phyloP scores from a whole-genome alignment of 75 land plant genomes.

The Gnetum montanum region DNA sequence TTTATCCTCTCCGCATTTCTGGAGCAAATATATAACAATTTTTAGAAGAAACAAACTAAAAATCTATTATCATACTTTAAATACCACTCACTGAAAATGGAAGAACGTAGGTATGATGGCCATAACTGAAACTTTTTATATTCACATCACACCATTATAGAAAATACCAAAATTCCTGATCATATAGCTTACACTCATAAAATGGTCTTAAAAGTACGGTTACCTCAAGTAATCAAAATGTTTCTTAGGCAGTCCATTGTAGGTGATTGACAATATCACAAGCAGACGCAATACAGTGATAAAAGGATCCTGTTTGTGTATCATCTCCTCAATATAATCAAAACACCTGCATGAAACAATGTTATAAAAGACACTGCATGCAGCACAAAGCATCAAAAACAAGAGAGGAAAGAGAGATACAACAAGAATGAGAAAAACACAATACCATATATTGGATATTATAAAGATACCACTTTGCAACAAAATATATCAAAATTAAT shows the following conservation, averaged over 20 bases:
- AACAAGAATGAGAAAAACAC: neutral
- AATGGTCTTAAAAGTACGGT: too few species aligned
- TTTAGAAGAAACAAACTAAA: too few species aligned
- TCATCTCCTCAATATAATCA: slow-evolving; percentile 92
- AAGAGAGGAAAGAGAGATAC: neutral
- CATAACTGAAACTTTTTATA: too few species aligned
- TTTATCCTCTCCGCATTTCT: too few species aligned
- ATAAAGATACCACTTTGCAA: neutral
- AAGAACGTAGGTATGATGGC: too few species aligned
- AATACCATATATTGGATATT: neutral
- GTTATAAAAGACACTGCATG: too few species aligned
- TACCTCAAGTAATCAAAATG: slow-evolving; percentile 93
- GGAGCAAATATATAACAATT: too few species aligned
- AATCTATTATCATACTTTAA: too few species aligned
- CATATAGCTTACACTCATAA: too few species aligned
- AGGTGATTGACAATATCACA: slow-evolving; percentile 74
- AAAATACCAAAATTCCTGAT: too few species aligned
- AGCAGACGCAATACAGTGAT: slow-evolving; percentile 74
- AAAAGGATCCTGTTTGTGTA: slow-evolving; percentile 93
- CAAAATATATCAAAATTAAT: neutral
- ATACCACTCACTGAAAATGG: too few species aligned
- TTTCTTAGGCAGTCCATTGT: slow-evolving; percentile 79
- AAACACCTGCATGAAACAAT: slow-evolving; percentile 66
- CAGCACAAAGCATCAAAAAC: slow-evolving; percentile 1
- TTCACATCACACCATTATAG: too few species aligned